These are phyloP conservation scores for Pythium phragmiticola DNA, from an alignment of 352 stramenopile genomes.

Conservation along the genomic window DNA sequence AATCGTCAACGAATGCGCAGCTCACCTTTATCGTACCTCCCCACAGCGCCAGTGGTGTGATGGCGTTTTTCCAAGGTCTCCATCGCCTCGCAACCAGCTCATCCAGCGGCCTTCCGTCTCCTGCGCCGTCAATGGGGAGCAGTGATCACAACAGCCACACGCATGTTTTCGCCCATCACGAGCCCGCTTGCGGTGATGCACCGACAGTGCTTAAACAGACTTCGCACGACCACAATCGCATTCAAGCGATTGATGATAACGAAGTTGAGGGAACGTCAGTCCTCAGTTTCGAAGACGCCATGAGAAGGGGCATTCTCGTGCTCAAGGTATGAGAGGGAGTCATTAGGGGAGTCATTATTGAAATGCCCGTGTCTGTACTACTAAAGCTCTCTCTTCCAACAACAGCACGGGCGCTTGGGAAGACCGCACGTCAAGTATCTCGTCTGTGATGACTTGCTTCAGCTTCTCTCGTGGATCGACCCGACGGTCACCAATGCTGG, in stretches of 20 bases:
- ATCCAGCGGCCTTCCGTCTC: constrained; percentile 3
- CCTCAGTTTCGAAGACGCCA: constrained; percentile 17
- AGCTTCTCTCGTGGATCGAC: constrained; percentile 20
- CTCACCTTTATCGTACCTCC: constrained; percentile 12
- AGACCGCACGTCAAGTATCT: constrained; percentile 27
- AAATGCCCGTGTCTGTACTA: not conserved
- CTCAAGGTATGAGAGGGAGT: constrained; percentile 13
- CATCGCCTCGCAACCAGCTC: constrained; percentile 12
- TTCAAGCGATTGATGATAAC: not conserved
- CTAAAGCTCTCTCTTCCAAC: not conserved
- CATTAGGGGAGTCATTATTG: not conserved
- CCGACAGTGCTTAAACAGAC: not conserved
- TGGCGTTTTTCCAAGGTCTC: constrained; percentile 24
- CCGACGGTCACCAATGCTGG: constrained; percentile 24
- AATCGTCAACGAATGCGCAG: constrained; percentile 3
- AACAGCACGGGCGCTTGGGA: constrained; percentile 26
- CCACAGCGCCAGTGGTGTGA: constrained; percentile 8
- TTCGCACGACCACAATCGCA: not conserved
- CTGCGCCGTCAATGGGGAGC: not conserved
- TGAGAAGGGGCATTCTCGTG: constrained; percentile 17
- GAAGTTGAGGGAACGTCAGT: not conserved
- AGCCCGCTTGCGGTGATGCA: constrained; percentile 1
- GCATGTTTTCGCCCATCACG: not conserved
- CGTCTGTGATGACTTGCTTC: constrained; percentile 15
- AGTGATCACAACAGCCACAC: not conserved